phyloP scores from a whole-genome alignment of 768 basidiomycete species.

The Phlegmacium glaucopus region DNA sequence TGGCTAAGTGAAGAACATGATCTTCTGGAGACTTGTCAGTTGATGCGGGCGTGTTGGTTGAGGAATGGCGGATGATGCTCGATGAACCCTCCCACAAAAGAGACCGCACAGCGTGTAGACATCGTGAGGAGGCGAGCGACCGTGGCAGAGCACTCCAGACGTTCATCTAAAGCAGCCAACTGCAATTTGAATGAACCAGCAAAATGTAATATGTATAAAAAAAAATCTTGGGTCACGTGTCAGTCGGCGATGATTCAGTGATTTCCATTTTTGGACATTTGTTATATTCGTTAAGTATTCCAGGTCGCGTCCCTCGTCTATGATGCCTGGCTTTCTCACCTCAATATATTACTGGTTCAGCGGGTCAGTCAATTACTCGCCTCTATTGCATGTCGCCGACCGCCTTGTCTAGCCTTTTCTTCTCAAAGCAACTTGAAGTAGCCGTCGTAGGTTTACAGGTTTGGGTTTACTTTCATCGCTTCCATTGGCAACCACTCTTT shows the following conservation, averaged over 20 bases:
- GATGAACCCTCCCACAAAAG: not conserved
- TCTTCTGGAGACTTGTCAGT: too few relatives aligned
- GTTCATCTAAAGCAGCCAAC: too few relatives aligned
- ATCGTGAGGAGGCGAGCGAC: not conserved
- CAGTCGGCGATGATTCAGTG: too few relatives aligned
- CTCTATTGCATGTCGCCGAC: not conserved
- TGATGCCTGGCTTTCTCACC: conserved; percentile 39
- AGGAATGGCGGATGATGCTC: not conserved
- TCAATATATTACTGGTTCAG: conserved; percentile 45
- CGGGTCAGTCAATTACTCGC: conserved; percentile 27
- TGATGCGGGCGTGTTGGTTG: too few relatives aligned
- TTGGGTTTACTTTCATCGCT: conserved; percentile 3
- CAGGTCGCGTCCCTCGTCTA: not conserved
- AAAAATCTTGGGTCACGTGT: too few relatives aligned
- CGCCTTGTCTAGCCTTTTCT: conserved; percentile 59
- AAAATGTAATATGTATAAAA: too few relatives aligned
- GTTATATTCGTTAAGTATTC: not conserved
- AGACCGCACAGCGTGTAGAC: not conserved
- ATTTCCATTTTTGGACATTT: conserved; percentile 5
- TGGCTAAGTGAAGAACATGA: too few relatives aligned
- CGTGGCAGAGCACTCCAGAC: not conserved
- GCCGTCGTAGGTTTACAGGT: conserved; percentile 92
- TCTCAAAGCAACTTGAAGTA: conserved; percentile 83
- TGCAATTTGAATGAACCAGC: too few relatives aligned
- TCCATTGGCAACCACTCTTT: not conserved